Base-by-base conservation (phyloP, 306 rosid genomes). In the Quillaja saponaria region DNA sequence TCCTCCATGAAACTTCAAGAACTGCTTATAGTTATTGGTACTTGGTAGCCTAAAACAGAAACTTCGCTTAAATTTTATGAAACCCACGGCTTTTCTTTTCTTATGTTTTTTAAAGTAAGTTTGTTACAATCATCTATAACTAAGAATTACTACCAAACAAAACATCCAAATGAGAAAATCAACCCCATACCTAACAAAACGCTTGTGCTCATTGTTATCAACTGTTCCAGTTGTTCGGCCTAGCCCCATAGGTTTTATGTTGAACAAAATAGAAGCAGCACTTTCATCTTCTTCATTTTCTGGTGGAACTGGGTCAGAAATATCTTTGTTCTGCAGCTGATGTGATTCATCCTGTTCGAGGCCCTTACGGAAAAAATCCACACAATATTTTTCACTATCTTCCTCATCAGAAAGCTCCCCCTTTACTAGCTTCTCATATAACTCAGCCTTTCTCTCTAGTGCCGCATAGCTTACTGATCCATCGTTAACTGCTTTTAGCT, bases 341-440 rank as follows among this genome's bases (percentile, higher is more conserved):
- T 66, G 81, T 21, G 71, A 46, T 50, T 80, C 95, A 45, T 86
- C 96, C 33, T 67, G 63, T 73, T 79, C 92, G 66, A 61, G 13
- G 7, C 87, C 83, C 84, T 91, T 91, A 52, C 84, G 87, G 25
- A 79, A 76, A 77, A 91, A 91, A 58, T 91, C 92, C 33, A 91
- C 98, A 71, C 96, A 91, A 45, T 92, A 92, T 79, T 92, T 92
- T 59, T 86, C 98, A 44, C 84, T 49, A 19, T 88, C 98, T 58
- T 92, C 98, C 67, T 88, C 96, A 19, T 92, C 98, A 13, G 96
- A 76, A 15, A 92, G 69, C 59, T 92, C 98, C 15, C 98, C 95
- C 56, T 61, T 88, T 49, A 64, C 81, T 46, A 88, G 80, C 87
- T 86, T 88, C 4, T 92, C 87, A 63, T 92, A 92, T 56, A 92